Evolutionary conservation across 2,329 filamentous ascomycete genomes (phyloP).

Genomic region (Aureobasidium sp.): DNA sequence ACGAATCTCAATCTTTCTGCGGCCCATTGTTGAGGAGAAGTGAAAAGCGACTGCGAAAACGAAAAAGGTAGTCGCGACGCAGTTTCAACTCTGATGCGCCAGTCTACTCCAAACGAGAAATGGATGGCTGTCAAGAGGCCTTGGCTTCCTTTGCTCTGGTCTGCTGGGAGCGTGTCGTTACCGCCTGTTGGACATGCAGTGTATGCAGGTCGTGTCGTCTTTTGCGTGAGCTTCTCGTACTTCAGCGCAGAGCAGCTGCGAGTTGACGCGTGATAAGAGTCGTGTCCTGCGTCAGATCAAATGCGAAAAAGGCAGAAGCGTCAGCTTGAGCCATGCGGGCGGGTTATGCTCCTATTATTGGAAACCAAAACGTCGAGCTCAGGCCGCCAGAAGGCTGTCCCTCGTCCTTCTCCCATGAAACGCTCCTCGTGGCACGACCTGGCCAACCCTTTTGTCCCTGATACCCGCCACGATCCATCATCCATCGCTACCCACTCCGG

Average conservation of each 20-base stretch:
- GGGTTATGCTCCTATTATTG: slow-evolving; percentile 3
- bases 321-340: not conserved
- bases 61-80: not conserved
- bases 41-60: not conserved
- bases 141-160: not conserved
- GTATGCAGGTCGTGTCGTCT: not conserved
- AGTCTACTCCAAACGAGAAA: not conserved
- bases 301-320: slow-evolving; percentile 5
- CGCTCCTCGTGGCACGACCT: not conserved
- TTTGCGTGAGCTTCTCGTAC: not conserved
- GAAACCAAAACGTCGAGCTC: not conserved
- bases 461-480: not conserved
- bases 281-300: slow-evolving; percentile 7
- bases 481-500: not conserved
- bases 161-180: not conserved
- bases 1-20: slow-evolving; percentile 99
- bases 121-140: not conserved
- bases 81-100: not conserved
- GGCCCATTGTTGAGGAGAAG: slow-evolving; percentile 57
- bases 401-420: not conserved
- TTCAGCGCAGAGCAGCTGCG: not conserved
- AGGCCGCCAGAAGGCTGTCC: not conserved
- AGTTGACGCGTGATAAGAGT: slow-evolving; percentile 6
- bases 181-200: slow-evolving; percentile 7
- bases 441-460: not conserved